Conservation (phyloP, 495 filamentous ascomycete species). For the Annulohypoxylon nitens region DNA sequence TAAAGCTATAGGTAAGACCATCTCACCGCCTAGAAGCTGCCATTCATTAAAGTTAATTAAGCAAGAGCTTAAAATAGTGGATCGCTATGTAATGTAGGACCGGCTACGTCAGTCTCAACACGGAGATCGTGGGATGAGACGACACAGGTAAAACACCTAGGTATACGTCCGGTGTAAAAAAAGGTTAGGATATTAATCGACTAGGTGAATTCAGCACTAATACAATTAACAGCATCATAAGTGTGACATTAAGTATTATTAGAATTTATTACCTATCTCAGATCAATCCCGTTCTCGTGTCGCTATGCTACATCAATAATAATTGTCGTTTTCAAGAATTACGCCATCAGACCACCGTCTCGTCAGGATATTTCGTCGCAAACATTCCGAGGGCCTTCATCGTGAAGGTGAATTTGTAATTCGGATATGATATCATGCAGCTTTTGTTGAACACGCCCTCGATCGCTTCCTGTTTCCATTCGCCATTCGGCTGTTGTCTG, state of each 20-base stretch:
- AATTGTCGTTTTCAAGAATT: neutral
- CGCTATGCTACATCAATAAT: conserved; percentile 1
- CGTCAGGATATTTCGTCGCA: conserved; percentile 78
- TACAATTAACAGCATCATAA: conserved; percentile 20
- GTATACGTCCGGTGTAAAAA: conserved; percentile 19
- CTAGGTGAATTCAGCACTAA: neutral
- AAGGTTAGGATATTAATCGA: neutral
- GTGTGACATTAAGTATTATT: conserved; percentile 38
- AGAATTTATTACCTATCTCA: conserved; percentile 16
- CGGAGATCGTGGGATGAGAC: neutral
- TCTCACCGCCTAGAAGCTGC: conserved; percentile 27
- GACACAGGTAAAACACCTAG: neutral
- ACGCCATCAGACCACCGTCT: conserved; percentile 57
- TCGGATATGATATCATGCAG: conserved; percentile 99
- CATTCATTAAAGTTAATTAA: conserved; percentile 23
- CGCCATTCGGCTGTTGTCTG: conserved; percentile 86
- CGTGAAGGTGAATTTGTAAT: conserved; percentile 98
- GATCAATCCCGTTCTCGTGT: conserved; percentile 4
- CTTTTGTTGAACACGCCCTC: conserved; percentile 99
- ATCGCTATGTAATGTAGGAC: conserved; percentile 20
- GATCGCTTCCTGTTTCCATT: conserved; percentile 95
- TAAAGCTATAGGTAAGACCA: neutral
- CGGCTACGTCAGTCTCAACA: conserved; percentile 24
- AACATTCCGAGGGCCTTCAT: conserved; percentile 95
- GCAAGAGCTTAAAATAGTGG: conserved; percentile 20